Base-by-base conservation (phyloP, 2,329 filamentous ascomycete species). In the Epichloe sylvatica region DNA sequence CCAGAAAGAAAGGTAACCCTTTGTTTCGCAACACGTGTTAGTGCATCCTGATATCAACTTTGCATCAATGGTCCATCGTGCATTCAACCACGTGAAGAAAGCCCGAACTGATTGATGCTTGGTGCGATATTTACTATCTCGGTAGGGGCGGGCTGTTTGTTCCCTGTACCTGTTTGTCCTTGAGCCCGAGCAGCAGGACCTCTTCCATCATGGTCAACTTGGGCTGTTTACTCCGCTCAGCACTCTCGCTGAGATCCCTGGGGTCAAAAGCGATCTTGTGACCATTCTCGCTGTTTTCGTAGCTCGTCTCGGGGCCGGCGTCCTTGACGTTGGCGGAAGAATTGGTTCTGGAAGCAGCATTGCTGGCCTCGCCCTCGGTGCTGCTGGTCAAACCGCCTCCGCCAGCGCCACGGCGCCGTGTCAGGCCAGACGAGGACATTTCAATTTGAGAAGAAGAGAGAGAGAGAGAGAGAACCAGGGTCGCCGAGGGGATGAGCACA, bases 191-290 rank as follows among this genome's bases (percentile, higher is more conserved):
- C 61, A 98, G 75, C 63, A 98, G 75, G 49, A 98, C 84, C 71
- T 98, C 92, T 72, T 98, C 92, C 92, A 98, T 98, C 65, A 98
- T 74, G 38, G 92, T 98, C 65, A 98, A 74, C 75, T 97, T 98
- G 45, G 92, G 92, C 74, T 97, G 91, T 74, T 96, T 97, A 77
- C 80, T 92, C 66, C 92, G 77, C 75, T 98, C 92, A 58, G 85
- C 88, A 69, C 82, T 96, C 76, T 98, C 92, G 71, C 84, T 94
- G 62, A 98, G 94, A 69, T 98, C 92, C 68, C 91, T 79, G 52
- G 92, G 92, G 68, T 98, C 92, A 67, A 88, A 98, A 51, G 90
- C 92, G 68, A 98, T 97, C 76, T 94, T 95, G 77, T 97, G 92
- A 57, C 92, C 92, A 72, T 96, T 96, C 70, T 94, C 91, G 67